phyloP scores from a whole-genome alignment of 1,284 basidiomycete genomes.

The Tilletia indica region DNA sequence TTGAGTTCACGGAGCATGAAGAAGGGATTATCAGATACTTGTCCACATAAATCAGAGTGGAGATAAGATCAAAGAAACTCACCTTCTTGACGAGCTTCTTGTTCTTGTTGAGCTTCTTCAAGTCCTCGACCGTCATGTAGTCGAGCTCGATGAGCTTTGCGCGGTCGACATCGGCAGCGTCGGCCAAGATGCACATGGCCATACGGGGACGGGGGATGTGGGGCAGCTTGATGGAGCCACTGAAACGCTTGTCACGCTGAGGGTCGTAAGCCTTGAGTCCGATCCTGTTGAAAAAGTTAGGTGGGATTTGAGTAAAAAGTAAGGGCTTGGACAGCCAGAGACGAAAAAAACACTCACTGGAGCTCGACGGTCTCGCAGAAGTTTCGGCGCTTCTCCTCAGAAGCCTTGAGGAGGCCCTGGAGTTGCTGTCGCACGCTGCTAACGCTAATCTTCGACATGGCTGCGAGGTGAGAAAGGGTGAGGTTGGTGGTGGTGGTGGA shows the following conservation, averaged over 20 bases:
- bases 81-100: slow-evolving; percentile 98
- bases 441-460: slow-evolving; percentile 19
- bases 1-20: slow-evolving; percentile 50
- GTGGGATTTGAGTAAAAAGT: neutral
- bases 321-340: too few relatives aligned
- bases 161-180: slow-evolving; percentile 97
- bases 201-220: slow-evolving; percentile 96
- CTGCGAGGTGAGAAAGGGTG: neutral
- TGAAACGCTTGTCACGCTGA: slow-evolving; percentile 57
- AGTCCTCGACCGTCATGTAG: slow-evolving; percentile 96
- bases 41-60: neutral
- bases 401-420: slow-evolving; percentile 37
- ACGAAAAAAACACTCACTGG: slow-evolving; percentile 25
- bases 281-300: slow-evolving; percentile 29
- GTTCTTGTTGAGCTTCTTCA: slow-evolving; percentile 99
- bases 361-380: slow-evolving; percentile 56
- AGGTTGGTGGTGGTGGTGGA: neutral
- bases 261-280: slow-evolving; percentile 57
- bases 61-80: slow-evolving; percentile 9
- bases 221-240: slow-evolving; percentile 69
- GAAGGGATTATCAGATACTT: neutral
- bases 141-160: slow-evolving; percentile 96
- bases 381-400: slow-evolving; percentile 55
- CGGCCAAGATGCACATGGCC: slow-evolving; percentile 98
- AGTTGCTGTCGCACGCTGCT: slow-evolving; percentile 14